phyloP scores from a whole-genome alignment of 805 yeast genomes.

The Lachancea thermotolerans region DNA sequence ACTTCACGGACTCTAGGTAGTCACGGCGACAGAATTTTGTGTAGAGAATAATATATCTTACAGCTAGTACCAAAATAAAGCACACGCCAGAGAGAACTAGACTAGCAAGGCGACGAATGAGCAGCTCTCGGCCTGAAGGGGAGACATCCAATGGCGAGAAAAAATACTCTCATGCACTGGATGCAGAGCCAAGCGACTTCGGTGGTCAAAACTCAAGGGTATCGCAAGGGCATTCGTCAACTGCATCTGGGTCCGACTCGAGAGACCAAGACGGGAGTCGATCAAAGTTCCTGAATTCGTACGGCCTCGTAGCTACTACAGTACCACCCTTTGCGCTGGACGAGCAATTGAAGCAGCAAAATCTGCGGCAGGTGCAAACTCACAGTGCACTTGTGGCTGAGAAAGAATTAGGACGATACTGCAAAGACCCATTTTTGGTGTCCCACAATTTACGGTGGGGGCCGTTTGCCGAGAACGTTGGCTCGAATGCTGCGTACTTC shows the following conservation, averaged over 20 bases:
- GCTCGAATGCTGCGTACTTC: constrained; percentile 25
- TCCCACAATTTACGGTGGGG: constrained; percentile 44
- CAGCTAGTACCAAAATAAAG: too few species aligned
- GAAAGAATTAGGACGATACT: constrained; percentile 24
- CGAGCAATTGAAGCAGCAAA: constrained; percentile 25
- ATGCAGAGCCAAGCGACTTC: background rate
- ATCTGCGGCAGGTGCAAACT: constrained; percentile 13
- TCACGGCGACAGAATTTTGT: background rate
- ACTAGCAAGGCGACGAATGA: background rate
- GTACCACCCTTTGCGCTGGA: constrained; percentile 65
- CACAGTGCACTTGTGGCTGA: background rate
- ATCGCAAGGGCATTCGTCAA: constrained; percentile 1
- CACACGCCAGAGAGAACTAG: too few species aligned
- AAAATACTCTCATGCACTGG: background rate
- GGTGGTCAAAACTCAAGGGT: background rate
- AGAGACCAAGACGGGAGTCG: background rate
- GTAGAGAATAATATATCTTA: background rate
- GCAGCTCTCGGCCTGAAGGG: background rate
- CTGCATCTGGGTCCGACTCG: background rate
- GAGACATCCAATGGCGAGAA: background rate
- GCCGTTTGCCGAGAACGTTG: constrained; percentile 37
- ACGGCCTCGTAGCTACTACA: constrained; percentile 36
- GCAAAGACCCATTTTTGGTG: constrained; percentile 32
- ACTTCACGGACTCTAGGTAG: too few species aligned
- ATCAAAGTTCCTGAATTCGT: constrained; percentile 21